A percentile compares a stretch with the other conserved stretches of the same genome.
phyloP scores from a whole-genome alignment of 805 yeast species.

The Saccharomycopsis guyanensis region DNA sequence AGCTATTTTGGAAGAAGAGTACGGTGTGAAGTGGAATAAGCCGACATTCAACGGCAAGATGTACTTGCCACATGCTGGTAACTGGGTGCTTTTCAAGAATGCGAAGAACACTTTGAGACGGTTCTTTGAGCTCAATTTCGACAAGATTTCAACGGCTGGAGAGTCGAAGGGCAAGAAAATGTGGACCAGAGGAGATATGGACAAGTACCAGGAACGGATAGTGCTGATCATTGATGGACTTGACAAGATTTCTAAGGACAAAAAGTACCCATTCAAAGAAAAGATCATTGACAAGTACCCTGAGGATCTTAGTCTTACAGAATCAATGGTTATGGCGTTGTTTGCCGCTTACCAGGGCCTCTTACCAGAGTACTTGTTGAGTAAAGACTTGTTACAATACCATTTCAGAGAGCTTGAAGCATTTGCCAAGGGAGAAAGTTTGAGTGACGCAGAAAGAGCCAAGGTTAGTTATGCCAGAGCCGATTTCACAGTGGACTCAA shows the following conservation, averaged over 20 bases:
- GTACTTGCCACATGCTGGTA: not conserved
- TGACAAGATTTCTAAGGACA: not conserved
- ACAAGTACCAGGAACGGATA: not conserved
- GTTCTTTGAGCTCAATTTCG: not conserved
- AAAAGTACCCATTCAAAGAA: not conserved
- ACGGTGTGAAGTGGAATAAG: conserved; percentile 6
- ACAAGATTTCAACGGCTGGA: not conserved
- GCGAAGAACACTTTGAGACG: conserved; percentile 1
- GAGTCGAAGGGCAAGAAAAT: not conserved
- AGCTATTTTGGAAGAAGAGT: conserved; percentile 5
- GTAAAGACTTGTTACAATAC: conserved; percentile 5
- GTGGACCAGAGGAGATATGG: not conserved
- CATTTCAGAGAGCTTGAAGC: conserved; percentile 10
- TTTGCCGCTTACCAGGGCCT: not conserved
- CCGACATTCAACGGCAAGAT: conserved; percentile 2
- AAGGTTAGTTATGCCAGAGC: conserved; percentile 3
- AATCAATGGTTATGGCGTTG: conserved; percentile 1
- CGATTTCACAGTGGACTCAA: conserved; percentile 1
- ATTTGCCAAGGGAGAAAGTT: not conserved
- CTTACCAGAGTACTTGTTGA: not conserved
- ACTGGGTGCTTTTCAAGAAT: not conserved
- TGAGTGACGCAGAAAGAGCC: conserved; percentile 6
- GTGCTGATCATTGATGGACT: not conserved
- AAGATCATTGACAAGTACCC: not conserved
- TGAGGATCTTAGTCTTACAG: not conserved